Conservation (phyloP, 1,284 basidiomycete genomes). For the Malassezia arunalokei region DNA sequence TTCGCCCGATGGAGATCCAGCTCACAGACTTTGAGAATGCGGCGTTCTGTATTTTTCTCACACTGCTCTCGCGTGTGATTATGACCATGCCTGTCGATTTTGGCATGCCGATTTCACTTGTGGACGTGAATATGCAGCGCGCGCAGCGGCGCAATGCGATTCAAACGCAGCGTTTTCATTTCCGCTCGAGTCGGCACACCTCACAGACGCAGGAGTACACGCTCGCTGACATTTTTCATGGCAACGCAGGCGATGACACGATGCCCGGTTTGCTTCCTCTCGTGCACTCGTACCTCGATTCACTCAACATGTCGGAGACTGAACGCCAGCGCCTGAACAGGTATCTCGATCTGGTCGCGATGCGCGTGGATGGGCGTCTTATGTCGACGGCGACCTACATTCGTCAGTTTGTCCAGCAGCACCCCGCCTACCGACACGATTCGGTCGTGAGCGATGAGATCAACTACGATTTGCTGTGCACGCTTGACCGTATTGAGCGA, state of each 20-base stretch:
- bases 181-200: conserved; percentile 53
- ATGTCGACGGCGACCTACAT: conserved; percentile 87
- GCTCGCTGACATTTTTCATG: conserved; percentile 84
- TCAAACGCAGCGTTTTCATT: conserved; percentile 65
- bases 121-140: conserved; percentile 88
- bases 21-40: conserved; percentile 99
- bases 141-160: conserved; percentile 77
- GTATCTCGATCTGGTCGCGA: conserved; percentile 41
- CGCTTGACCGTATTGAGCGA: conserved; percentile 67
- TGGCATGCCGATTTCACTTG: conserved; percentile 93
- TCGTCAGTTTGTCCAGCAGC: conserved; percentile 72
- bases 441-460: conserved; percentile 80
- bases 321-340: conserved; percentile 58
- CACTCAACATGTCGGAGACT: conserved; percentile 62
- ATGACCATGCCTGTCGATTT: conserved; percentile 82
- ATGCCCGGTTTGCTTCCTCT: conserved; percentile 81
- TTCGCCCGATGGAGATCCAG: conserved; percentile 97
- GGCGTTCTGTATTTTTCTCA: conserved; percentile 84
- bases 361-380: conserved; percentile 55
- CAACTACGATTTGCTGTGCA: conserved; percentile 62
- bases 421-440: conserved; percentile 80
- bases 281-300: conserved; percentile 74
- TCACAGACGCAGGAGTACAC: conserved; percentile 79
- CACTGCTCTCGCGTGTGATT: conserved; percentile 84
- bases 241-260: conserved; percentile 54